Evolutionary conservation across 2,329 filamentous ascomycete species (phyloP).

Genomic region (Grosmannia huntii): DNA sequence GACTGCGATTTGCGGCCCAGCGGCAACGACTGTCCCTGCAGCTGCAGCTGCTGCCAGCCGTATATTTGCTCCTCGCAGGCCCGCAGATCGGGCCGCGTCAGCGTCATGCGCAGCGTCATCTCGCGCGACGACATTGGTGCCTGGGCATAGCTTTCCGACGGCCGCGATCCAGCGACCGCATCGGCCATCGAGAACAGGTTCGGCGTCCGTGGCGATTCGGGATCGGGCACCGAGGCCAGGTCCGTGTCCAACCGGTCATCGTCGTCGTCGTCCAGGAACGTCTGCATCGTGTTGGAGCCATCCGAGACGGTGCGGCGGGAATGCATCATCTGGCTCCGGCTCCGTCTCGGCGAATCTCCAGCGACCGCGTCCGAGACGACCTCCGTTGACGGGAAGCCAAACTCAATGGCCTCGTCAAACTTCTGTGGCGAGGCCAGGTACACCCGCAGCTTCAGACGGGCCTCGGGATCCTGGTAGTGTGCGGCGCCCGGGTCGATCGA

Average conservation of each 20-base stretch:
- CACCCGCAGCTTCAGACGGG: constrained; percentile 70
- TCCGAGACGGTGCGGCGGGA: constrained; percentile 24
- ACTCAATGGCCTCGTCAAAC: constrained; percentile 90
- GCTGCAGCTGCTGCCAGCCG: constrained; percentile 53
- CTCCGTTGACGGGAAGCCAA: constrained; percentile 67
- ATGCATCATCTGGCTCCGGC: constrained; percentile 8
- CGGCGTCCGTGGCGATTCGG: constrained; percentile 47
- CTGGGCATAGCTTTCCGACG: constrained; percentile 31
- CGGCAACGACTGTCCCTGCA: constrained; percentile 17
- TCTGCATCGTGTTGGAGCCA: constrained; percentile 37
- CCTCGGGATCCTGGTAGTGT: constrained; percentile 84
- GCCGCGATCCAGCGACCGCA: constrained; percentile 15
- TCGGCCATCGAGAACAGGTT: constrained; percentile 19
- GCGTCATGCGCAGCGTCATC: constrained; percentile 93
- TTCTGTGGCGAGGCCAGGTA: constrained; percentile 85
- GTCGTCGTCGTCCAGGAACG: constrained; percentile 36
- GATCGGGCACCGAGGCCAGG: constrained; percentile 39
- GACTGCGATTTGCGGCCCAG: constrained; percentile 13
- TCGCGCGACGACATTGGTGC: constrained; percentile 54
- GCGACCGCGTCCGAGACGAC: constrained; percentile 14
- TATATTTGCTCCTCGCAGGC: constrained; percentile 61
- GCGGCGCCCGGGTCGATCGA: constrained; percentile 59
- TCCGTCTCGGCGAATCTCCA: constrained; percentile 15
- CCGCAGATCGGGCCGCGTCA: constrained; percentile 79
- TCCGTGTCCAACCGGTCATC: constrained; percentile 36